Base-by-base conservation (phyloP, 2,329 filamentous ascomycete genomes). In the Fusarium buharicum region DNA sequence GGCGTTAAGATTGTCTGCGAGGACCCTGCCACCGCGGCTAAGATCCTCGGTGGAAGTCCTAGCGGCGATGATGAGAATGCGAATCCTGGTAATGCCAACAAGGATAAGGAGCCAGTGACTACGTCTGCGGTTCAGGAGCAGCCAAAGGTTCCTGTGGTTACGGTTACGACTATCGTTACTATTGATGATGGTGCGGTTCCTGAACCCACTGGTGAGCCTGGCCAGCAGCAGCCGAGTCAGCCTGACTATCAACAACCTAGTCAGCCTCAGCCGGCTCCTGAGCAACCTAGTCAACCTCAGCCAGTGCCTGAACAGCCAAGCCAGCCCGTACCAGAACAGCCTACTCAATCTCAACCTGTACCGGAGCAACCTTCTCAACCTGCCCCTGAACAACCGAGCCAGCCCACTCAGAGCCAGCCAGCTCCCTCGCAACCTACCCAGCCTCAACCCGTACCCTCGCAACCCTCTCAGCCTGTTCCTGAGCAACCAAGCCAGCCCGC, bases 1-100 rank as follows among this genome's bases (percentile, higher is more conserved):
- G 84, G 83, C 4, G 81, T 84, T 10, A 70, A 76, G 49, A 74
- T 88, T 20, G 78, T 76, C 3, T 88, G 85, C 59, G 74, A 75
- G 24, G 73, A 80, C 44, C 66, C 72, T 10, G 67, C 69, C 3
- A 71, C 73, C 3, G 84, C 82, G 0, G 67, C 74, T 37, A 70
- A 66, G 4, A 73, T 84, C 8, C 72, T 87, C 4, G 81, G 79
- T 8, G 62, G 49, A 36, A 60, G 31, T 36, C 57, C 62, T 16
- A 40, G 38, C 34, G 39, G 39, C 10, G 56, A 47, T 8, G 41
- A 50, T 6, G 61, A 50, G 16, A 57, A 31, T 8, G 50, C 38
- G 22, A 56, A 38, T 16, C 64, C 45, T 10, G 58, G 50, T 2
- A 51, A 38, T 46, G 59, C 39, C 11, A 37, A 41, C 22, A 54